Base-by-base conservation (phyloP, 1,284 basidiomycete genomes). In the Porogramme epimiltina region DNA sequence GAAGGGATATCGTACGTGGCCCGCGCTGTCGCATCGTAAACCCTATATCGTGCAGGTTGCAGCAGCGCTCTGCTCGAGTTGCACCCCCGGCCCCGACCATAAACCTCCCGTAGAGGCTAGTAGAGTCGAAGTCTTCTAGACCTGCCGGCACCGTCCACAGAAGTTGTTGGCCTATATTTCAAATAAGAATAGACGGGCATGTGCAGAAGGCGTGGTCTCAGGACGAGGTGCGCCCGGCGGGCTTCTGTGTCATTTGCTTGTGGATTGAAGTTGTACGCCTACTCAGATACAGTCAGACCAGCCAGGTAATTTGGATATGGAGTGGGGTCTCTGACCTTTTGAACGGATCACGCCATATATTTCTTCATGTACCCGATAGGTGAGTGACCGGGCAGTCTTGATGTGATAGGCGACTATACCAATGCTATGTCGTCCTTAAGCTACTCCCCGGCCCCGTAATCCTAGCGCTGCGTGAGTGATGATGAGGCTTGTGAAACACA, bases 361-460 rank as follows among this genome's bases (percentile, higher is more conserved):
- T 73, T 3, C 76, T 74, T 28, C 39, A 45, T n/a, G 20, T 15
- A 3, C 15, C 19, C 2, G n/a, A 3, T 16, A 16, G 28, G n/a
- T 36, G 18, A 39, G 10, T n/a, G 4, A 31, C 2, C 15, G 4
- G 16, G 8, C 9, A 1, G 1, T 9, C 11, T 22, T 9, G 5
- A 16, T 9, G 40, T n/a, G n/a, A n/a, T n/a, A n/a, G n/a, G n/a
- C n/a, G n/a, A n/a, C n/a, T n/a, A n/a, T n/a, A n/a, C 56, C n/a
- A 50, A 65, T 47, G 66, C 50, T 0, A 81, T 71, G 59, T 72
- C 58, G 26, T 73, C 71, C 10, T 87, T 89, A 16, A 93, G 60
- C 90, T 91, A 95, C 36, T 70, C 82, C 3, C 92, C 92, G 0
- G 72, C 84, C 11, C 93, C 91, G 65, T 89, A 91, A 60, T 92